phyloP scores from a whole-genome alignment of 78 protist species.

The slime mould (Dictyostelium discoideum) region DNA sequence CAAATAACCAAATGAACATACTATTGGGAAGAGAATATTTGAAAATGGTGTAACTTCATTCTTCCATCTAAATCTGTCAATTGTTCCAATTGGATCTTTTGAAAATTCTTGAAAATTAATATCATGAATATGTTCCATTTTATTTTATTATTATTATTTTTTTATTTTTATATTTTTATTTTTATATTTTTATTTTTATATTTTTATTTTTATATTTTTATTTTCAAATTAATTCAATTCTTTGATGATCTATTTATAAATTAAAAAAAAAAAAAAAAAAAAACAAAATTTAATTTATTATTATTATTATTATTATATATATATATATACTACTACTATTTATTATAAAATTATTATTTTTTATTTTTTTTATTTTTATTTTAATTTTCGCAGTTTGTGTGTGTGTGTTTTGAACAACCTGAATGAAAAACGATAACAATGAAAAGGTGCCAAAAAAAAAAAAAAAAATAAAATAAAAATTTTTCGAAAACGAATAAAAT shows the following conservation, averaged over 20 bases:
- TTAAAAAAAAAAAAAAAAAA: too few species aligned
- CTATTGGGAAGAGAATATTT: not conserved
- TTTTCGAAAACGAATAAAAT: too few species aligned
- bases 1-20: slow-evolving; percentile 33
- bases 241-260: too few species aligned
- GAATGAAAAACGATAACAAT: not conserved
- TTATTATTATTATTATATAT: too few species aligned
- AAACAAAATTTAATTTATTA: too few species aligned
- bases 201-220: too few species aligned
- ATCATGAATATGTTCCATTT: not conserved
- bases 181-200: too few species aligned
- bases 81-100: not conserved
- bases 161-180: too few species aligned
- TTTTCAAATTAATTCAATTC: too few species aligned
- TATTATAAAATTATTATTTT: too few species aligned
- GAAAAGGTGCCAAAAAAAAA: not conserved
- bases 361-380: not conserved
- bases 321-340: not conserved
- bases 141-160: too few species aligned
- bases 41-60: slow-evolving; percentile 55
- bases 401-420: not conserved
- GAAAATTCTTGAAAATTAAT: not conserved
- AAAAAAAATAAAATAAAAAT: too few species aligned
- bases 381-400: not conserved
- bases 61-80: not conserved